Evolutionary conservation across 2,329 filamentous ascomycete species (phyloP), one percentile per base, ranked within the genome.

Genomic region (Scytalidium sp.): DNA sequence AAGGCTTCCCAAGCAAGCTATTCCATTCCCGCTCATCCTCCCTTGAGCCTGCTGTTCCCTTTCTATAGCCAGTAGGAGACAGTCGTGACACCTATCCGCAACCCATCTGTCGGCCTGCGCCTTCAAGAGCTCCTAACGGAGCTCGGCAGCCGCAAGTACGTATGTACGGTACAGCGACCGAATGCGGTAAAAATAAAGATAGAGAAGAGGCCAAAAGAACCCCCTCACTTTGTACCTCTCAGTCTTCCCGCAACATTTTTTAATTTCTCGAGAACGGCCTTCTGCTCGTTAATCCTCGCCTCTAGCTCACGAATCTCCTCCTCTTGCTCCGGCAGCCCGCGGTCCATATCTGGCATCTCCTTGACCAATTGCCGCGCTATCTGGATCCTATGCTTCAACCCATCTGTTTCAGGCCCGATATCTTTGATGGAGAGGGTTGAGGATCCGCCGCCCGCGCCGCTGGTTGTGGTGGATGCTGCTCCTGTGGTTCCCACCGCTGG

Each of bases 331-430:
- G 76, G 76, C 13, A 85, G 71, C 4, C 74, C 78, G 47, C 88
- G 77, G 17, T 81, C 73, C 64, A 93, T 81, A 68, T 92, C 88
- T 9, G 86, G 87, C 58, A 94, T 67, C 22, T 74, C 72, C 62
- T 78, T 75, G 46, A 91, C 74, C 58, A 84, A 80, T 27, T 75
- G 77, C 45, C 88, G 78, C 45, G 92, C 91, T 58, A 85, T 86
- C 66, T 91, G 87, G 51, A 97, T 80, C 69, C 90, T 89, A 69
- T 92, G 85, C 69, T 90, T 92, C 60, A 97, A 76, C 29, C 81
- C 79, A 62, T 90, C 88, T 1, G 89, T 88, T 29, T 89, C 90
- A 2, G 84, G 80, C 2, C 87, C 83, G 15, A 97, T 80, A 59
- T 96, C 87, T 67, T 96, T 95, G 54, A 79, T 56, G 4, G 52